phyloP scores from a whole-genome alignment of 768 basidiomycete genomes.

The Asterophora lycoperdoides region DNA sequence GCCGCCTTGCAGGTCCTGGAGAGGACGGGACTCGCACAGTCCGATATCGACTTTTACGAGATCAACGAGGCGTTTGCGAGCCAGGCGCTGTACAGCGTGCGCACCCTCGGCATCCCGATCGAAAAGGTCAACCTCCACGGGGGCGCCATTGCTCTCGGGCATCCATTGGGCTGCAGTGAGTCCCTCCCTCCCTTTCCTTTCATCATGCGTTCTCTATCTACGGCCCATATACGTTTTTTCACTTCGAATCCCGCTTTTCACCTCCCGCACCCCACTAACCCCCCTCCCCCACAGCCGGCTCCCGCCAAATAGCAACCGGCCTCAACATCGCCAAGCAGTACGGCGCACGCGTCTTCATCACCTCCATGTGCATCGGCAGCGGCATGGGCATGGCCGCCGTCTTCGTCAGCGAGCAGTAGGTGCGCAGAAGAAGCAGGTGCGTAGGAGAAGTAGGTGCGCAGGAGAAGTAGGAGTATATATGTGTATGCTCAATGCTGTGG shows the following conservation, averaged over 20 bases:
- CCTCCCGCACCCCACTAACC: neutral
- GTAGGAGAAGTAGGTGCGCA: too few species aligned
- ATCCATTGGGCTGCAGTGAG: slow-evolving; percentile 83
- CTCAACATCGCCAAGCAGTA: slow-evolving; percentile 79
- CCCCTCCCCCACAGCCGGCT: slow-evolving; percentile 52
- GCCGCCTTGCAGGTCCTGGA: slow-evolving; percentile 40
- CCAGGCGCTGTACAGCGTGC: slow-evolving; percentile 72
- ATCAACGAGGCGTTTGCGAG: slow-evolving; percentile 91
- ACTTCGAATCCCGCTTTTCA: too few species aligned
- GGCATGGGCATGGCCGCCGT: slow-evolving; percentile 92
- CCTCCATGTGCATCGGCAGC: slow-evolving; percentile 87
- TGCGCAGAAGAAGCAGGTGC: too few species aligned
- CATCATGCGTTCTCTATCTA: too few species aligned
- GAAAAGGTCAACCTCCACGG: slow-evolving; percentile 85
- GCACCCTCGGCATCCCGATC: slow-evolving; percentile 65
- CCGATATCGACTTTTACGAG: slow-evolving; percentile 87
- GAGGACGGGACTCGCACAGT: slow-evolving; percentile 56
- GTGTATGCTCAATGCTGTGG: too few species aligned
- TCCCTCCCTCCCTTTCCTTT: neutral
- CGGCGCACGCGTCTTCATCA: slow-evolving; percentile 73
- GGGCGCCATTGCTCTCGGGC: slow-evolving; percentile 87
- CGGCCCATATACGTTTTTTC: too few species aligned
- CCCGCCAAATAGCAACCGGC: slow-evolving; percentile 87
- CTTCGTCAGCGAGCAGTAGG: slow-evolving; percentile 85
- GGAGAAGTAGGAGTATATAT: too few species aligned